Base-by-base conservation (phyloP, 805 yeast genomes). In the Kodamaea restingae region DNA sequence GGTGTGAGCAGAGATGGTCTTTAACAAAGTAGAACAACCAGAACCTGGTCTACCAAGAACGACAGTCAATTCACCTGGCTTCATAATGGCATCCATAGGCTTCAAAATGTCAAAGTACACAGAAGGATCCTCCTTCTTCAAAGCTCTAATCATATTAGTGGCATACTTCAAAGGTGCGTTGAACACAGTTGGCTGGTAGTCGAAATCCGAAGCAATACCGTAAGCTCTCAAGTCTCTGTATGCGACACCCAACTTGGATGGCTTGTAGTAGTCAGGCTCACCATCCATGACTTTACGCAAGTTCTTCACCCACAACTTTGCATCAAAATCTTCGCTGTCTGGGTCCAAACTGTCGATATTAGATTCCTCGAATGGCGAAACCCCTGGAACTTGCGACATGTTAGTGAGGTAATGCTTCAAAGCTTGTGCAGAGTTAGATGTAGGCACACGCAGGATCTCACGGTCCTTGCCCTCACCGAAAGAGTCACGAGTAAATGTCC, bases 251-350 rank as follows among this genome's bases (percentile, higher is more conserved):
- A 82, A 60, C 12, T 74, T 64, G 21, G 79, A 66, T 15, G 81
- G 84, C 52, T 75, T 78, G 54, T 76, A 81, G 59, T 76, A 77
- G 17, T 80, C 85, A 0, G 77, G 76, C 49, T 82, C 84, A 2
- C 70, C 52, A 25, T 67, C 69, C 47, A 62, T 57, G 42, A 81
- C 52, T 44, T 75, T 76, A 43, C 80, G 66, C 62, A 80, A 56
- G 49, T 81, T 81, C 52, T 78, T 78, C 40, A 81, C 79, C 88
- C 88, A 81, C 40, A 71, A 75, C 50, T 72, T 75, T 38, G 84
- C 70, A 47, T 73, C 71, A 54, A 81, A 81, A 5, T 71, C 52
- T n/a, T 75, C 81, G 37, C 75, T 65, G 15, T 67, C 63, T 1
- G 88, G 88, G 51, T 82, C 78, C 48, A 82, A 63, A 37, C 65